These are phyloP conservation scores for Ogataea thermomethanolica DNA, from an alignment of 805 yeast genomes.

Conservation along the genomic window DNA sequence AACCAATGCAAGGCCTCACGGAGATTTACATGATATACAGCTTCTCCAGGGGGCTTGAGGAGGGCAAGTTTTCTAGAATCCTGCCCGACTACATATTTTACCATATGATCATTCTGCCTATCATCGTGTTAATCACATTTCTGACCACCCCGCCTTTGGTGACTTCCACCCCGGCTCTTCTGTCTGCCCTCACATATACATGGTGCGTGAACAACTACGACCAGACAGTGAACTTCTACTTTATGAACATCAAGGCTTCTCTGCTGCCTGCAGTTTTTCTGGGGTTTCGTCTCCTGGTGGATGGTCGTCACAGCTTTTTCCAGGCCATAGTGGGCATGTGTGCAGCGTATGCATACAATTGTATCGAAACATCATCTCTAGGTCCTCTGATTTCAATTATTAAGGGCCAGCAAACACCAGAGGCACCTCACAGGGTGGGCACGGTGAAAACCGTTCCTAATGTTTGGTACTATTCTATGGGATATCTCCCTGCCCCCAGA, in stretches of 20 bases:
- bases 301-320: conserved; percentile 39
- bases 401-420: conserved; percentile 29
- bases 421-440: conserved; percentile 29
- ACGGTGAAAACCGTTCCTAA: conserved; percentile 23
- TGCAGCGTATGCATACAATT: conserved; percentile 58
- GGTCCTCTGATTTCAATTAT: conserved; percentile 40
- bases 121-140: conserved; percentile 37
- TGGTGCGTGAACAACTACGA: conserved; percentile 60
- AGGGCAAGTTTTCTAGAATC: conserved; percentile 43
- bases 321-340: conserved; percentile 48
- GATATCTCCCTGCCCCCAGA: conserved; percentile 54
- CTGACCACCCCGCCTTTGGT: conserved; percentile 27
- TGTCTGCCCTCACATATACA: conserved; percentile 54
- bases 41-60: conserved; percentile 55
- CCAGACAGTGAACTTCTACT: conserved; percentile 49
- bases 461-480: conserved; percentile 46
- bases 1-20: conserved; percentile 43
- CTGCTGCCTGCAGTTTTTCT: conserved; percentile 44
- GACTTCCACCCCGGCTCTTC: conserved; percentile 37
- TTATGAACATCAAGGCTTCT: conserved; percentile 54
- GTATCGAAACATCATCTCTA: conserved; percentile 55
- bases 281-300: conserved; percentile 43
- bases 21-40: conserved; percentile 56
- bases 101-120: conserved; percentile 45
- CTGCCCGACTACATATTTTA: conserved; percentile 58